Percentiles rank a stretch among this genome's conserved stretches.
phyloP scores from a whole-genome alignment of 768 basidiomycete species.

The Calocybe cyanea region DNA sequence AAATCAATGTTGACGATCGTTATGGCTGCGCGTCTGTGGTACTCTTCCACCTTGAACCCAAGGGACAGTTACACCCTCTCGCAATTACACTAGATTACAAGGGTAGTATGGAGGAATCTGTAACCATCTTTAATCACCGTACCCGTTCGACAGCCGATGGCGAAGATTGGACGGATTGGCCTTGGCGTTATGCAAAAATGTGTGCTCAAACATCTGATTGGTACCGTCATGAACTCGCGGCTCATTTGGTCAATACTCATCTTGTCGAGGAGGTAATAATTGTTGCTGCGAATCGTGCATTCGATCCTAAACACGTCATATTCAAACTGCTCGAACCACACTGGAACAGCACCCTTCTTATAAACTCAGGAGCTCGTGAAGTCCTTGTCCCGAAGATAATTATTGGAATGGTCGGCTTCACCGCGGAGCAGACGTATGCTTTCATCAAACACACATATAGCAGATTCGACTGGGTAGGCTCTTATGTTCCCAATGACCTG shows the following conservation, averaged over 20 bases:
- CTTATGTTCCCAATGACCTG: conserved; percentile 25
- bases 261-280: conserved; percentile 28
- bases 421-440: conserved; percentile 12
- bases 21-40: conserved; percentile 25
- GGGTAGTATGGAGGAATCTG: conserved; percentile 21
- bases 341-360: conserved; percentile 25
- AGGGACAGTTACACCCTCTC: conserved; percentile 26
- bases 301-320: conserved; percentile 21
- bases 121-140: conserved; percentile 27
- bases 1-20: conserved; percentile 12
- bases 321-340: conserved; percentile 25
- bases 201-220: conserved; percentile 27
- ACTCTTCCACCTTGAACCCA: conserved; percentile 23
- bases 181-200: conserved; percentile 30
- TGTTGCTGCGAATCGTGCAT: conserved; percentile 25
- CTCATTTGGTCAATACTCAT: conserved; percentile 27
- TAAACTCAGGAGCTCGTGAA: conserved; percentile 23
- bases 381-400: conserved; percentile 25
- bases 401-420: conserved; percentile 18
- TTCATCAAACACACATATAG: conserved; percentile 20
- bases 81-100: conserved; percentile 27
- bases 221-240: conserved; percentile 23
- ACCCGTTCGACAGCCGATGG: conserved; percentile 2
- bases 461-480: conserved; percentile 22
- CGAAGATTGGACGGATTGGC: conserved; percentile 24